These are phyloP conservation scores for Anisogramma anomala DNA, from an alignment of 2,329 filamentous ascomycete genomes.

Conservation along the genomic window DNA sequence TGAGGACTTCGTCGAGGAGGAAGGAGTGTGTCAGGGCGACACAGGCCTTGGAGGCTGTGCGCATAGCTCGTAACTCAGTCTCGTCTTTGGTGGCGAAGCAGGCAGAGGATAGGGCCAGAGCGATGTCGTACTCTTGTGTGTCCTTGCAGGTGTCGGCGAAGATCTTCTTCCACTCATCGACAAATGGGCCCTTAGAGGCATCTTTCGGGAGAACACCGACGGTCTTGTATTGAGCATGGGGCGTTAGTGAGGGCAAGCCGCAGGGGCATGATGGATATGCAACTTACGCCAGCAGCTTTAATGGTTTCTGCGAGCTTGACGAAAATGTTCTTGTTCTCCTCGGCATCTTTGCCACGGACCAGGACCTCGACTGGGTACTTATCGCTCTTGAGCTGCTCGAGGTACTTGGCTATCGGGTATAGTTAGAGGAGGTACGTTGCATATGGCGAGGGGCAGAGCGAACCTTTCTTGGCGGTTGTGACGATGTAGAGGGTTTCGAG, in stretches of 20 bases:
- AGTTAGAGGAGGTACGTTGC: no score
- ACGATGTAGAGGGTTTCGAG: conserved; percentile 80
- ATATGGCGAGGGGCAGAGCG: conserved; percentile 4
- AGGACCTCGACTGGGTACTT: conserved; percentile 88
- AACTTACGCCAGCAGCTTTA: conserved; percentile 70
- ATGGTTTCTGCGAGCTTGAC: conserved; percentile 73
- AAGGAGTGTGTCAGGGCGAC: conserved; percentile 92
- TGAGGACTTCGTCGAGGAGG: conserved; percentile 97
- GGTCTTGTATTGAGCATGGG: conserved; percentile 53
- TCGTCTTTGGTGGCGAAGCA: conserved; percentile 93
- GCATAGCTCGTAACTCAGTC: conserved; percentile 83
- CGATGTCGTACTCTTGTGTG: conserved; percentile 78
- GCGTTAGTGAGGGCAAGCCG: not conserved
- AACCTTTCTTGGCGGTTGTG: conserved; percentile 95
- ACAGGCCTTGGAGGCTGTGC: conserved; percentile 86
- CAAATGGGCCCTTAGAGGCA: conserved; percentile 72
- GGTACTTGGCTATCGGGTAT: conserved; percentile 87
- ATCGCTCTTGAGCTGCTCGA: conserved; percentile 83
- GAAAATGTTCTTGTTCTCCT: conserved; percentile 85
- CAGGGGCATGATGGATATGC: not conserved
- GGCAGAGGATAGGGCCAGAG: conserved; percentile 65
- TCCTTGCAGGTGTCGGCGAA: conserved; percentile 72
- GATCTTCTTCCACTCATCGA: conserved; percentile 88
- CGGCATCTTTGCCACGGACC: conserved; percentile 80
- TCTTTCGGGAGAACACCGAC: conserved; percentile 81